A percentile compares a stretch with the other conserved stretches of the same genome.
phyloP scores from a whole-genome alignment of 805 yeast species.

The Metschnikowia shivogae region DNA sequence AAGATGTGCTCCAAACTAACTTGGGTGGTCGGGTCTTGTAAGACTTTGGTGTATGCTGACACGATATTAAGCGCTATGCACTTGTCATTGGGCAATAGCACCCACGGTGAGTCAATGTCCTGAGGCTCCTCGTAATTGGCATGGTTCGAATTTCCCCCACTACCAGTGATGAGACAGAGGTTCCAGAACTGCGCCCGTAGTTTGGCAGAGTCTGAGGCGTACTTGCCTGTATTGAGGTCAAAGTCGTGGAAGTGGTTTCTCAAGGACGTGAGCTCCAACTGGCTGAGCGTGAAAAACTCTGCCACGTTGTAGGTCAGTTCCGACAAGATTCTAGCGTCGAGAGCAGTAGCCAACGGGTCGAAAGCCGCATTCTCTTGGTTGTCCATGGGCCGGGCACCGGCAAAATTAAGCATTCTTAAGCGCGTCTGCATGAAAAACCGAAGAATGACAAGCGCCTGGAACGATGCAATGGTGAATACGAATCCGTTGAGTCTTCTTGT shows the following conservation, averaged over 20 bases:
- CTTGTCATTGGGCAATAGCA: conserved; percentile 13
- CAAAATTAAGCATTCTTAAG: neutral
- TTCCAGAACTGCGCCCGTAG: conserved; percentile 30
- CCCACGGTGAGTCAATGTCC: neutral
- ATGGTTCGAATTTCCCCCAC: neutral
- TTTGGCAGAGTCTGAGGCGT: conserved; percentile 22
- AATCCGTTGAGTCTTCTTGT: conserved; percentile 6
- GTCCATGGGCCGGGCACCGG: conserved; percentile 5
- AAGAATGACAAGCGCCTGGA: conserved; percentile 15
- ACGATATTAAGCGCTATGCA: conserved; percentile 14
- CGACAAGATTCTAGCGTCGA: conserved; percentile 1
- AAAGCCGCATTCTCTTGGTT: conserved; percentile 8
- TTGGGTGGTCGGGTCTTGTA: neutral
- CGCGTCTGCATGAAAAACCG: conserved; percentile 13
- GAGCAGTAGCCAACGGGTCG: conserved; percentile 5
- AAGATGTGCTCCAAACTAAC: conserved; percentile 7
- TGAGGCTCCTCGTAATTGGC: neutral
- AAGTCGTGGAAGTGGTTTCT: conserved; percentile 18
- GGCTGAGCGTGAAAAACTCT: conserved; percentile 15
- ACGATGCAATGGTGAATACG: conserved; percentile 11
- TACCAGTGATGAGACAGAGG: conserved; percentile 24
- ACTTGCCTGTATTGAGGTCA: conserved; percentile 19
- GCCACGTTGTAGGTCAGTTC: conserved; percentile 4
- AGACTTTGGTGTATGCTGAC: neutral
- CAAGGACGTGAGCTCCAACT: conserved; percentile 25